A percentile compares a stretch with the other conserved stretches of the same genome.
Conservation (phyloP, 2,329 filamentous ascomycete genomes). For the Aspergillus sp. region DNA sequence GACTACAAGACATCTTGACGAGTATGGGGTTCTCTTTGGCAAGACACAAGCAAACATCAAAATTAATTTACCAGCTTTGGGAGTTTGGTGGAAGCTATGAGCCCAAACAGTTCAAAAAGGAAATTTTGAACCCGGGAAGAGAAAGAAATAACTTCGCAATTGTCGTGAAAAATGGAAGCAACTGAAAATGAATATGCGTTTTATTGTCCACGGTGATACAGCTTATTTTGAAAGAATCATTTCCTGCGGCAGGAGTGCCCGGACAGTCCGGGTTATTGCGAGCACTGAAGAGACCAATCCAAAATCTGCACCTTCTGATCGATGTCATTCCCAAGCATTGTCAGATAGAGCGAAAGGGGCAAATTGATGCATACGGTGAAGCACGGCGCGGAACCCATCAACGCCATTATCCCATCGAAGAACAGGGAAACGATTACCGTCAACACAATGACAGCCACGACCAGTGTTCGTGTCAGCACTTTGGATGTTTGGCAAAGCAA, state of each 20-base stretch:
- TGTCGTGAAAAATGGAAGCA: slow-evolving; percentile 49
- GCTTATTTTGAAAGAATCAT: slow-evolving; percentile 56
- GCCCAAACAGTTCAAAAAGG: slow-evolving; percentile 61
- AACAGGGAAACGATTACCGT: slow-evolving; percentile 74
- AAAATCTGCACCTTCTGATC: slow-evolving; percentile 61
- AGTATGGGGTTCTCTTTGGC: slow-evolving; percentile 70
- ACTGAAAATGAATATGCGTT: neutral
- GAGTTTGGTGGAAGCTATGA: slow-evolving; percentile 44
- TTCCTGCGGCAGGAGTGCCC: slow-evolving; percentile 81
- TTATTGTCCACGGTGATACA: neutral
- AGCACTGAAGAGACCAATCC: slow-evolving; percentile 64
- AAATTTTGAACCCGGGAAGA: slow-evolving; percentile 71
- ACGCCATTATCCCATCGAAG: slow-evolving; percentile 88
- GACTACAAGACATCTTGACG: slow-evolving; percentile 71
- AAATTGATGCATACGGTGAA: slow-evolving; percentile 94
- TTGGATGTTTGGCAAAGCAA: slow-evolving; percentile 59
- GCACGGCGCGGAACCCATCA: slow-evolving; percentile 85
- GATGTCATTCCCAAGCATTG: slow-evolving; percentile 78
- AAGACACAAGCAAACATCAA: slow-evolving; percentile 71
- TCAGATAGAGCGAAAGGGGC: slow-evolving; percentile 84
- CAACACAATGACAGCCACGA: slow-evolving; percentile 69
- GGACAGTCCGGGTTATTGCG: slow-evolving; percentile 76
- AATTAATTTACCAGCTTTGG: slow-evolving; percentile 91
- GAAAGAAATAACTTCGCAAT: slow-evolving; percentile 90
- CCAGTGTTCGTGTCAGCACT: slow-evolving; percentile 62